Conservation (phyloP, 2,329 filamentous ascomycete species). For the Coniosporium tulheliwenetii region DNA sequence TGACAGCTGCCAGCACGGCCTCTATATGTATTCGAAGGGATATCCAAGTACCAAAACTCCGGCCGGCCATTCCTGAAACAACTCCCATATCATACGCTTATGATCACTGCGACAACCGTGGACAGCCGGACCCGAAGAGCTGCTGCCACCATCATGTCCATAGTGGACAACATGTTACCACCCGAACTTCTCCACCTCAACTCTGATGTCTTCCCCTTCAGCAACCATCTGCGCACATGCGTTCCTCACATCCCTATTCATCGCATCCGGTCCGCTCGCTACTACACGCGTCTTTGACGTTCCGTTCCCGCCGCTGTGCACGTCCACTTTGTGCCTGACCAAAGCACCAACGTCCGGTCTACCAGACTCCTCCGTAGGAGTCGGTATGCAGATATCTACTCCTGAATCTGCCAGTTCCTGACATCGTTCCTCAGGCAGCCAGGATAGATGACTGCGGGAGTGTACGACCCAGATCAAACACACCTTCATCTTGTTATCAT, state of each 20-base stretch:
- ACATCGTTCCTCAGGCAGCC: constrained; percentile 36
- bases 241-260: constrained; percentile 47
- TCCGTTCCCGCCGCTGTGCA: constrained; percentile 10
- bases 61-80: too few species aligned
- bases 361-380: constrained; percentile 36
- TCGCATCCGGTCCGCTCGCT: constrained; percentile 45
- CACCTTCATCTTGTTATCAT: constrained; percentile 17
- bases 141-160: background rate
- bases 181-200: constrained; percentile 52
- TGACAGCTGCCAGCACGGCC: too few species aligned
- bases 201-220: constrained; percentile 32
- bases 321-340: constrained; percentile 21
- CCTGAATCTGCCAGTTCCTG: constrained; percentile 34
- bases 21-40: too few species aligned
- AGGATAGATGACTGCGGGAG: constrained; percentile 33
- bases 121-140: background rate
- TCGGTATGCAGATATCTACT: constrained; percentile 36
- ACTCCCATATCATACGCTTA: too few species aligned
- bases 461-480: constrained; percentile 46
- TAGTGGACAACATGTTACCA: constrained; percentile 28
- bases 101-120: too few species aligned
- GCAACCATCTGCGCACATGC: constrained; percentile 33
- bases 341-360: constrained; percentile 35
- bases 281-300: constrained; percentile 32
- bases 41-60: too few species aligned